Conservation (phyloP, 169 alveolate genomes). For the Toxoplasma gondii region DNA sequence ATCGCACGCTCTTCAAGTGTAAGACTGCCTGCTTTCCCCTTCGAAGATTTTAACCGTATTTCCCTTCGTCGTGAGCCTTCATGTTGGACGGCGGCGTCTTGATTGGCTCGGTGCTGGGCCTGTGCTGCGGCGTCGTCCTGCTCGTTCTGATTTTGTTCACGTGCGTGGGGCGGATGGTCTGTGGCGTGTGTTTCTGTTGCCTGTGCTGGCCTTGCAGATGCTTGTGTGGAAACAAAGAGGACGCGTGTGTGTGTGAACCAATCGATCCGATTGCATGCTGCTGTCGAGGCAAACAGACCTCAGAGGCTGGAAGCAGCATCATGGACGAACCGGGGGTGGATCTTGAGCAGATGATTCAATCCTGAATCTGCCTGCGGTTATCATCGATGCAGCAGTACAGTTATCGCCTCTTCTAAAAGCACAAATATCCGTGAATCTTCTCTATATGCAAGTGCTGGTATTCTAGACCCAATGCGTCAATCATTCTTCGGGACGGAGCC, state of each 20-base stretch:
- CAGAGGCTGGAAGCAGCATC: constrained; percentile 19
- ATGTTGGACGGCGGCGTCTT: constrained; percentile 5
- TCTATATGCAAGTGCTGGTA: no score
- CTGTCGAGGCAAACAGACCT: not conserved
- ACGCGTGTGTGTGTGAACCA: constrained; percentile 15
- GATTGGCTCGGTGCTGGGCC: not conserved
- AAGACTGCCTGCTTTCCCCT: no score
- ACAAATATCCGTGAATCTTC: not conserved
- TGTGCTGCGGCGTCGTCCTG: not conserved
- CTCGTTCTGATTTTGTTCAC: not conserved
- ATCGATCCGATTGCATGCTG: constrained; percentile 7
- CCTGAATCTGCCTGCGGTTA: not conserved
- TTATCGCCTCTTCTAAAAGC: not conserved
- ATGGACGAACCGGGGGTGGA: not conserved
- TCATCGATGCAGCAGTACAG: not conserved
- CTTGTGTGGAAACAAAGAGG: not conserved
- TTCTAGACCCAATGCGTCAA: no score
- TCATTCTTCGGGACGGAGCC: no score
- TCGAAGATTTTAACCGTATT: no score
- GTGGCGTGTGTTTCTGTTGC: not conserved
- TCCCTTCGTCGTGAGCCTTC: not conserved
- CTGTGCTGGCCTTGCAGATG: constrained; percentile 12
- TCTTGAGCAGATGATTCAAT: not conserved
- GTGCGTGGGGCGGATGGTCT: not conserved
- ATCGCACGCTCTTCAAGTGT: no score